Evolutionary conservation across 257 asterid species (phyloP), one percentile per base, ranked within the genome.

Genomic region (Ophiorrhiza pumila): DNA sequence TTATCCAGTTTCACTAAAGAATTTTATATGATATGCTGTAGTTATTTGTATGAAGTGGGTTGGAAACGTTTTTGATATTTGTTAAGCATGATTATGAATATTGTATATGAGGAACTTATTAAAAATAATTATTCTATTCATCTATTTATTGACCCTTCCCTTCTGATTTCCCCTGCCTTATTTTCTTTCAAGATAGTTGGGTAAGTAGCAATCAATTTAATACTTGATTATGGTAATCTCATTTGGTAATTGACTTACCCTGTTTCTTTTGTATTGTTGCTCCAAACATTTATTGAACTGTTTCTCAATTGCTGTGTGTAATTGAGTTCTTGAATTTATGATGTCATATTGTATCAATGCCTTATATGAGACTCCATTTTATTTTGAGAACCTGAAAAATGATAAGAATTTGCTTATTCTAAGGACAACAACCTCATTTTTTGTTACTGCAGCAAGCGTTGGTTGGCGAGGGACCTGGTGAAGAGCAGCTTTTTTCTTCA

Each of bases 391-490:
- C 32, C 0, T n/a, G 47, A 47, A 37, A 11, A 4, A 0, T 50
- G n/a, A 18, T 61, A 2, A 20, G 18, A 5, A 64, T 41, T 41
- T 8, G 29, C n/a, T 69, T 2, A 12, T 12, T 52, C 52, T n/a
- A 31, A 52, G 63, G 52, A 35, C 12, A 58, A 27, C 25, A 58
- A 17, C 20, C 18, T 23, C 11, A 4, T 71, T 35, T n/a, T 31
- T 64, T 77, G 73, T 78, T 80, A 76, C 80, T 89, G 55, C 92
- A 94, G 98, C 86, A 87, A 89, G 95, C 99, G 66, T 87, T 94
- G 89, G 99, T 94, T 78, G 99, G 99, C 85, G 99, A 94, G 84
- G 97, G 81, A 76, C 84, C 93, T 71, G 97, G 86, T 60, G 99
- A 91, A 59, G 97, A 89, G 77, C 95, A 81, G 79, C 94, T 94